Evolutionary conservation across 176 grass and related monocot species (phyloP), one percentile per base, ranked within the genome.

Genomic region (Raddia distichophylla): DNA sequence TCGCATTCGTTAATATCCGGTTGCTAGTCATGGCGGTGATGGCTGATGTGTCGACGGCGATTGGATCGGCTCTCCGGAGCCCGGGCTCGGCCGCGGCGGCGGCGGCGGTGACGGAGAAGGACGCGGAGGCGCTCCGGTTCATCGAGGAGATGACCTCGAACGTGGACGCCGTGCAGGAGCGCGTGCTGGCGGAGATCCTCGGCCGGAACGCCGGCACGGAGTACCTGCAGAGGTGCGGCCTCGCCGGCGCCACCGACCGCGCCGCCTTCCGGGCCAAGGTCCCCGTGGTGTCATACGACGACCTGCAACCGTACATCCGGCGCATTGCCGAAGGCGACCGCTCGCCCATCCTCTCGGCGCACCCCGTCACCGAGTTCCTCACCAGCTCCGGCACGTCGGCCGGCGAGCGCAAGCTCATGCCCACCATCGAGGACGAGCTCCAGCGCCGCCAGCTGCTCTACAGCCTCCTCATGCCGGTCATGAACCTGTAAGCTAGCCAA

Each of bases 341-440:
- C 12, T 93, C 95, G 14, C 84, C 92, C 6, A 98, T 95, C 85
- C 90, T 98, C 7, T 98, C 92, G 6, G 74, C 90, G 0, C 88
- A 93, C 75, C 95, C 95, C 16, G 94, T 98, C 71, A 93, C 95
- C 10, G 95, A 98, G 92, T 93, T 98, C 77, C 95, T 98, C 82
- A 98, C 95, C 49, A 95, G 95, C 90, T 98, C 95, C 47, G 95
- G 95, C 33, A 98, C 92, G 16, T 98, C 95, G n/a, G 95, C 88
- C 45, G 95, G 95, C 13, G 92, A 98, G 75, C 87, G 95, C 83
- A 98, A 95, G 89, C 87, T 98, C 51, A 98, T 98, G 90, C 95
- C 95, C 20, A 98, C 95, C 45, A 91, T 98, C 34, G 78, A 83
- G 74, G 95, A 98, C 69, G 95, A 98, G 79, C 89, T 98, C 66